Evolutionary conservation across 805 yeast genomes (phyloP), one percentile per base, ranked within the genome.

Genomic region (Kodamaea neixiangensis): DNA sequence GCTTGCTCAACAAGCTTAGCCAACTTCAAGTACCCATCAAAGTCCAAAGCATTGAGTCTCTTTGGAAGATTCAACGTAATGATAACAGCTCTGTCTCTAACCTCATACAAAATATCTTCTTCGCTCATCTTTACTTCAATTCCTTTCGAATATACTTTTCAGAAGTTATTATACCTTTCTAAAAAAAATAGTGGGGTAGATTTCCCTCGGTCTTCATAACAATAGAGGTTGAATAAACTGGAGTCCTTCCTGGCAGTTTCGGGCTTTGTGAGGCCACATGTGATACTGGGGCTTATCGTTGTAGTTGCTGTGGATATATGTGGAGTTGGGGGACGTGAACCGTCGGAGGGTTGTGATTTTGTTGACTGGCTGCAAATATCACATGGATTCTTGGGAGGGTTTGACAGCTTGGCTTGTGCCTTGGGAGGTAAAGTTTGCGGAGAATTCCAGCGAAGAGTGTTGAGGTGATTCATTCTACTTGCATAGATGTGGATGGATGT

Each of bases 21-120:
- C 46, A 89, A 66, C 49, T 77, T 67, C 34, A 81, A 69, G 64
- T 86, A 88, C 57, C 88, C 89, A 5, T 74, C 78, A 38, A 82
- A 82, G 42, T 81, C 78, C 61, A 89, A 68, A 1, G 96, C 87
- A 66, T 89, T 89, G 58, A 82, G 71, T 34, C 76, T 73, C 37
- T 73, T 58, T 19, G 96, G 89, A 35, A 80, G 71, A 58, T 84
- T 82, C 31, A 90, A 68, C 6, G 85, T 83, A 65, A 90, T 89
- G 55, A 86, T 75, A 47, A 85, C 77, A 35, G 78, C 75, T 46
- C 69, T 75, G 54, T 69, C 85, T 49, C 59, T 66, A 17, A 75
- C 78, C 60, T 74, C 77, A 57, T 75, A 75, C 19, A 62, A 55
- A 50, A 75, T 67, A 51, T 68, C 68, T 34, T 61, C 50, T 7